Conservation (phyloP, 768 basidiomycete species). For the Naematelia aurantialba region DNA sequence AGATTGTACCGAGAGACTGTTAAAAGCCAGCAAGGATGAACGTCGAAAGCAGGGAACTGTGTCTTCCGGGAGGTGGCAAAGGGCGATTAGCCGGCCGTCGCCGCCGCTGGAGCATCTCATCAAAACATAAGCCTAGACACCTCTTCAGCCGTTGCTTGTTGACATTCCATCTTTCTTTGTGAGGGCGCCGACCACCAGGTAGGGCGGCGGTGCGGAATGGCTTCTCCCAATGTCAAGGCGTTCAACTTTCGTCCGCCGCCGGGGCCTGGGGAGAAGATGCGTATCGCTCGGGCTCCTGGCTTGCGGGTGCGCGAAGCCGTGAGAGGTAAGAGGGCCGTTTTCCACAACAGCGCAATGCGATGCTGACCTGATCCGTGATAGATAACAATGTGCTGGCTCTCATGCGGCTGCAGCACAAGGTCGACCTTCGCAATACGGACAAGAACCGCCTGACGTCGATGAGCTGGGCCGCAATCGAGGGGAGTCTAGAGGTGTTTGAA, state of each 20-base stretch:
- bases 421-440: constrained; percentile 87
- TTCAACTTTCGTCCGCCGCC: not conserved
- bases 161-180: too few relatives aligned
- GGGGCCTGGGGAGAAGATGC: constrained; percentile 16
- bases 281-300: constrained; percentile 30
- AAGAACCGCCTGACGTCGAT: constrained; percentile 77
- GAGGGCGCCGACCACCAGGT: too few relatives aligned
- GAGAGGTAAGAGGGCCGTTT: constrained; percentile 34
- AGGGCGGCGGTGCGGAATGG: too few relatives aligned
- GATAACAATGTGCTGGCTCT: constrained; percentile 95
- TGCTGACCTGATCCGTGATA: constrained; percentile 47
- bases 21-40: too few relatives aligned
- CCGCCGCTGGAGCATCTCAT: too few relatives aligned
- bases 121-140: too few relatives aligned
- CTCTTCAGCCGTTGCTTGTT: too few relatives aligned
- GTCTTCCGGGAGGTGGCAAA: too few relatives aligned
- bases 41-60: too few relatives aligned
- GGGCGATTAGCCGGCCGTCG: too few relatives aligned
- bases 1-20: too few relatives aligned
- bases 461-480: constrained; percentile 85
- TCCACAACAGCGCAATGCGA: not conserved
- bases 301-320: constrained; percentile 45
- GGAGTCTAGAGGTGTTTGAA: constrained; percentile 89
- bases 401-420: constrained; percentile 69
- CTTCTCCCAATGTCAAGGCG: not conserved